Evolutionary conservation across 441 rosid species (phyloP).

Genomic region (Gossypium gossypioides): DNA sequence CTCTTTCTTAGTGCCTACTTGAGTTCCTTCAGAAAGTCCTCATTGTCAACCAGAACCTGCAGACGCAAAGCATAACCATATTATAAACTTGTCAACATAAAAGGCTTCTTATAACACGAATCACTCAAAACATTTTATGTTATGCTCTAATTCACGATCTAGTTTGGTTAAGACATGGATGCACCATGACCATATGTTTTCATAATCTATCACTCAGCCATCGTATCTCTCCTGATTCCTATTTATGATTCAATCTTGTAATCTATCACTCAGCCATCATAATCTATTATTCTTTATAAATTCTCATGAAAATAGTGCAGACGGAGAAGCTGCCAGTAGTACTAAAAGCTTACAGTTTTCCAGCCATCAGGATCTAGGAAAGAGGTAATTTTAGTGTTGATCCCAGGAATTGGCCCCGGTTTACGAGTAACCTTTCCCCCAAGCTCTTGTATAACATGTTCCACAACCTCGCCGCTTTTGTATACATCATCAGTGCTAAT

Average conservation of each 20-base stretch:
- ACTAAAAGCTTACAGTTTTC: conserved; percentile 61
- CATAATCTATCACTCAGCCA: not conserved
- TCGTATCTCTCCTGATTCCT: no score
- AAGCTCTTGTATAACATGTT: conserved; percentile 59
- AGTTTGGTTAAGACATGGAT: not conserved
- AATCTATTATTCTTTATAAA: not conserved
- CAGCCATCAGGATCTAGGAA: conserved; percentile 96
- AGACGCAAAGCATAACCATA: conserved; percentile 8
- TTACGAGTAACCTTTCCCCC: conserved; percentile 88
- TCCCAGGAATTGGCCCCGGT: conserved; percentile 82
- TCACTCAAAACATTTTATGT: not conserved
- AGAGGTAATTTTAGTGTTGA: conserved; percentile 72
- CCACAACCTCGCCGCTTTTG: conserved; percentile 82
- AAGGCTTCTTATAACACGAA: not conserved
- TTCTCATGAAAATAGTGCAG: not conserved
- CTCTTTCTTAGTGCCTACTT: conserved; percentile 16
- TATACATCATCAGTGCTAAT: conserved; percentile 84
- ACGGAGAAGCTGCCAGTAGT: not conserved
- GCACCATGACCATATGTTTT: not conserved
- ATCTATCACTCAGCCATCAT: not conserved
- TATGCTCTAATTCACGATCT: not conserved
- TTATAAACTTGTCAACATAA: not conserved
- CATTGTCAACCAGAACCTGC: conserved; percentile 84
- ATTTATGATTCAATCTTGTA: not conserved
- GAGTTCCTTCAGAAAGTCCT: conserved; percentile 86